Base-by-base conservation (phyloP, 345 rosid species). In the Zanthoxylum bungeanum region DNA sequence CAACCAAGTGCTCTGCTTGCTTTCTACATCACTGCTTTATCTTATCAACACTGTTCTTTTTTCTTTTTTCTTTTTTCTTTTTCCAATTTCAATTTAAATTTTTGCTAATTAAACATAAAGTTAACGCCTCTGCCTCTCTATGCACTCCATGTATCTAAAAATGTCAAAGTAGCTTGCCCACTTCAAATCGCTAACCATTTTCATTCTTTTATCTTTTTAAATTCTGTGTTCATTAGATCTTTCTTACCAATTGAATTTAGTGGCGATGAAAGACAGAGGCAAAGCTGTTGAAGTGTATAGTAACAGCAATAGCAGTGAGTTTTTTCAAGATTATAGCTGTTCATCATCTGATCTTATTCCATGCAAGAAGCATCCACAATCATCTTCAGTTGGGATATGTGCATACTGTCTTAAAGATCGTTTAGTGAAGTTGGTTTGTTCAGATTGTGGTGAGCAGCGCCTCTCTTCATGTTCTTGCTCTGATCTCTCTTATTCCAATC, bases 381-480 rank as follows among this genome's bases (percentile, higher is more conserved):
- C 81, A 4, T 87, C 97, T 65, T 66, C 91, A 0, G 89, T 82
- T 50, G 99, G 99, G 7, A 84, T 95, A 0, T 95, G 99, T 64
- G 86, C 99, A 14, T 76, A 81, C 60, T 95, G 99, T 72, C 91
- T 95, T 67, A 88, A 88, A 71, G 99, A 95, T 70, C 95, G 98
- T n/a, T 79, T 95, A 68, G 76, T 87, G 25, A 89, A 78, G 64
- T 84, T 95, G 70, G 94, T 95, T 0, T 95, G 99, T 57, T 89
- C 98, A 0, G 98, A 92, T 64, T 95, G 99, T 55, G 98, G 99
- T 5, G 98, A 92, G 63, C 99, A 92, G 51, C 78, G 99, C 17
- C 86, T 91, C 40, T 95, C 99, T 37, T 95, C 98, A 19, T 95
- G 99, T 27, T 92, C 98, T 17, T 95, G 98, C 84, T 92, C 98